These are phyloP conservation scores for Debaryomyces hansenii DNA, from an alignment of 805 yeast genomes.

Conservation along the genomic window DNA sequence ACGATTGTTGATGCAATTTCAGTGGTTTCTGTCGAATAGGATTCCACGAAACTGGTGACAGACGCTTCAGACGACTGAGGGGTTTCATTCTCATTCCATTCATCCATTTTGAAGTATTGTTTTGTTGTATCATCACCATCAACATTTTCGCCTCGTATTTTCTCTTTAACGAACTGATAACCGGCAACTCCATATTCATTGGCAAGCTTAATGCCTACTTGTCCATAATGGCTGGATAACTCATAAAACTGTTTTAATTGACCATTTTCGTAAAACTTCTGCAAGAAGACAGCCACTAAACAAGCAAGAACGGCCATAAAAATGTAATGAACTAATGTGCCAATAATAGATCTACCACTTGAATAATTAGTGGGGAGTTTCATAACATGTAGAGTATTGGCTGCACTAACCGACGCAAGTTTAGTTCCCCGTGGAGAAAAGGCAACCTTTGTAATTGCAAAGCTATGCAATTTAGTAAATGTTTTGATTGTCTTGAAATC, in stretches of 20 bases:
- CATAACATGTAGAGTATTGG: conserved; percentile 66
- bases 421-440: conserved; percentile 68
- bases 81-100: conserved; percentile 14
- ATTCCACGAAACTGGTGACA: not conserved
- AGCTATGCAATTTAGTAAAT: conserved; percentile 65
- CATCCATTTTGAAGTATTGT: conserved; percentile 22
- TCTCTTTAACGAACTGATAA: conserved; percentile 27
- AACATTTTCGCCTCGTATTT: conserved; percentile 21
- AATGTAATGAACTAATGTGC: conserved; percentile 33
- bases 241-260: conserved; percentile 26
- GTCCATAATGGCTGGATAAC: conserved; percentile 13
- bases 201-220: conserved; percentile 11
- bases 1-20: conserved; percentile 1
- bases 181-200: conserved; percentile 20
- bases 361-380: conserved; percentile 55
- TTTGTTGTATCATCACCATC: conserved; percentile 21
- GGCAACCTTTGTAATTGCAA: conserved; percentile 72
- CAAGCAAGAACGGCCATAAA: conserved; percentile 33
- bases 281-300: conserved; percentile 32
- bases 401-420: conserved; percentile 75
- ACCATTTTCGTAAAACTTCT: conserved; percentile 34
- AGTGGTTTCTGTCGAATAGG: not conserved
- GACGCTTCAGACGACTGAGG: not conserved
- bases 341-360: conserved; percentile 37
- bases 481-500: conserved; percentile 52